phyloP scores from a whole-genome alignment of 768 basidiomycete genomes.

The Rhizopogon vinicolor region DNA sequence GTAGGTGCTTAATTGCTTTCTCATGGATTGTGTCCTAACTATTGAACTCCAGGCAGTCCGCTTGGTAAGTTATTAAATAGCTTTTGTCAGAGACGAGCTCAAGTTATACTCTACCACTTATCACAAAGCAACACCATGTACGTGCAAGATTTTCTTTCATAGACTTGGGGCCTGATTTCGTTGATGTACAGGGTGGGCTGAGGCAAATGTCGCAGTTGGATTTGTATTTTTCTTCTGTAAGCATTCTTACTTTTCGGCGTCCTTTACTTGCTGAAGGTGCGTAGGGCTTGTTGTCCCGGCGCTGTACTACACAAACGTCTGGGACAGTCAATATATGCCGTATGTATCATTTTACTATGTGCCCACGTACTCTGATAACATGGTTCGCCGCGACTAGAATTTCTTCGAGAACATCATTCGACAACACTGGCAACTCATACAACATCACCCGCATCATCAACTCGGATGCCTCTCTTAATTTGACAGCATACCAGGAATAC shows the following conservation, averaged over 20 bases:
- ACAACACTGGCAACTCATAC: conserved; percentile 56
- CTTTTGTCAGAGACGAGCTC: neutral
- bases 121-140: neutral
- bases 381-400: conserved; percentile 32
- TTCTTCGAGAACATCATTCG: conserved; percentile 60
- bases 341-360: conserved; percentile 21
- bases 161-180: neutral
- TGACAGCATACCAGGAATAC: conserved; percentile 49
- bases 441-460: conserved; percentile 56
- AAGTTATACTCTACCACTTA: neutral
- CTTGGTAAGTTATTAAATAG: conserved; percentile 42
- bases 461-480: conserved; percentile 49
- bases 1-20: neutral
- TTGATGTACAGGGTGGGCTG: conserved; percentile 59
- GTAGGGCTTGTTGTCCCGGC: conserved; percentile 54
- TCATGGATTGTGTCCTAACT: neutral
- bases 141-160: neutral
- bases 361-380: neutral
- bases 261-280: conserved; percentile 43
- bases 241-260: conserved; percentile 33
- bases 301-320: conserved; percentile 65
- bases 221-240: conserved; percentile 68
- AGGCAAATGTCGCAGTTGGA: conserved; percentile 60
- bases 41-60: conserved; percentile 31
- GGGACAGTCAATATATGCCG: conserved; percentile 56